Conservation (phyloP, 2,329 filamentous ascomycete species). For the Plectosphaerella plurivora region DNA sequence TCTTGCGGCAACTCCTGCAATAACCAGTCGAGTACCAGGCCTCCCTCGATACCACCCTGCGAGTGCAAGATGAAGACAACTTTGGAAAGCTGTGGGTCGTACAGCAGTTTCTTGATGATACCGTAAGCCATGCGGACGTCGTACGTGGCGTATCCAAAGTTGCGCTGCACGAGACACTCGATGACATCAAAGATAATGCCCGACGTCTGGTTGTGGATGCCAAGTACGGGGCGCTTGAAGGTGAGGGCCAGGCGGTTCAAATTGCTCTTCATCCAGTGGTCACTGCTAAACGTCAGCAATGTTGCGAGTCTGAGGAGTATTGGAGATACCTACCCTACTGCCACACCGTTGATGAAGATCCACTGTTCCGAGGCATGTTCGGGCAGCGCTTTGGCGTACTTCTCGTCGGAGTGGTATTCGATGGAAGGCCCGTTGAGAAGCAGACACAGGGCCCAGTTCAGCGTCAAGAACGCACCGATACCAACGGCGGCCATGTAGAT, state of each 20-base stretch:
- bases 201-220: slow-evolving; percentile 71
- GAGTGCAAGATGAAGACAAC: slow-evolving; percentile 73
- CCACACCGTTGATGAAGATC: slow-evolving; percentile 77
- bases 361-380: slow-evolving; percentile 63
- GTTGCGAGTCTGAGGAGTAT: background rate
- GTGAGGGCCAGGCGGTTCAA: slow-evolving; percentile 67
- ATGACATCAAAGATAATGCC: slow-evolving; percentile 74
- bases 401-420: slow-evolving; percentile 46
- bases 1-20: slow-evolving; percentile 66
- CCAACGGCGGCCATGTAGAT: slow-evolving; percentile 40
- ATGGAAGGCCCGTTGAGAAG: slow-evolving; percentile 47
- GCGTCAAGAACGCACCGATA: slow-evolving; percentile 36
- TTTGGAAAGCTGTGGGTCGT: slow-evolving; percentile 58
- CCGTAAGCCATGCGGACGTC: slow-evolving; percentile 62
- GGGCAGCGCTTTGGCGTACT: slow-evolving; percentile 42
- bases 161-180: slow-evolving; percentile 73
- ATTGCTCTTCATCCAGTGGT: slow-evolving; percentile 66
- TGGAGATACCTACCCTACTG: slow-evolving; percentile 44
- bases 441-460: slow-evolving; percentile 48
- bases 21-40: slow-evolving; percentile 72
- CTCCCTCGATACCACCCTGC: slow-evolving; percentile 71
- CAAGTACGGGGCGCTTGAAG: slow-evolving; percentile 66
- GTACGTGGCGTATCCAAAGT: slow-evolving; percentile 65
- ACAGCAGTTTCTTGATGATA: slow-evolving; percentile 58
- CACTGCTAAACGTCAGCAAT: slow-evolving; percentile 23